Base-by-base conservation (phyloP, 176 grass and related monocot genomes). In the Alloteropsis semialata region DNA sequence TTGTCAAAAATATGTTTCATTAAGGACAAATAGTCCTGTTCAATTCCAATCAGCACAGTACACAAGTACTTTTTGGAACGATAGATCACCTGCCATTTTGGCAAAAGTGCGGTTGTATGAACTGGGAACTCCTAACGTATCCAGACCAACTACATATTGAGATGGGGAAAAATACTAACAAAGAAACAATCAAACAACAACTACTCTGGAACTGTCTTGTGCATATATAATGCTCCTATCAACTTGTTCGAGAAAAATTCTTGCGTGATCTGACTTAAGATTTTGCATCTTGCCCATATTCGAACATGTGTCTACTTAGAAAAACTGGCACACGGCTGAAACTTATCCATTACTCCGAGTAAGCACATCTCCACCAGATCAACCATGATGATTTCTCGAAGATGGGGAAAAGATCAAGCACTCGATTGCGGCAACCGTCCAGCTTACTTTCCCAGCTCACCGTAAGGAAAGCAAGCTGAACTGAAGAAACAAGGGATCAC, bases 51-150 rank as follows among this genome's bases (percentile, higher is more conserved):
- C 56, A 38, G 25, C 16, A 37, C 32, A 14, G 73, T 59, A 66
- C 56, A 27, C 27, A 22, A 86, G 77, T 29, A 65, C 56, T 51
- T 34, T n/a, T 65, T 22, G 72, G 33, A 51, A 65, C 64, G 76
- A 85, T 55, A 57, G 65, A 82, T 82, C 64, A 86, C 78, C 57
- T 33, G 56, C 57, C 64, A 74, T 54, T 34, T 44, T 78, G 48
- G 48, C 56, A 8, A 45, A 48, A 72, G 13, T 62, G 46, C 21
- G 13, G 56, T 55, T 18, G 27, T 29, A 53, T 38, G 70, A 80
- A 60, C 33, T 61, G 13, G 22, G 28, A 64, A 27, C 49, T 63
- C 54, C 69, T 64, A 19, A 37, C 37, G 3, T 30, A 67, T 53
- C 69, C 27, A 33, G 63, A 69, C 10, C 33, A 60, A 68, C 7